These are phyloP conservation scores for Adenanthera pavonina DNA, from an alignment of 306 rosid genomes.

Conservation along the genomic window DNA sequence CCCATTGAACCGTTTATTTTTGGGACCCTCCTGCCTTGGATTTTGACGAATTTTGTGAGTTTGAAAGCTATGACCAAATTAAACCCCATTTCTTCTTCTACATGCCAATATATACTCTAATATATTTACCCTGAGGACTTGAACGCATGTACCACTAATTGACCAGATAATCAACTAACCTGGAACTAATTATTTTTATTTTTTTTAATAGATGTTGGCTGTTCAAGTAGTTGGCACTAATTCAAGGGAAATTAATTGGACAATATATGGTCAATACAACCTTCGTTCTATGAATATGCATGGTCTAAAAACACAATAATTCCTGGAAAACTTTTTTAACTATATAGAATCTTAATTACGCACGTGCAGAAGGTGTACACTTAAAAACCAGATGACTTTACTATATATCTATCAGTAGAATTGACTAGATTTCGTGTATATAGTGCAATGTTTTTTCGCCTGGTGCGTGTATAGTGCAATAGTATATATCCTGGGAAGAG, in stretches of 20 bases:
- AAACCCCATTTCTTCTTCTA: background rate
- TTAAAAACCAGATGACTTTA: background rate
- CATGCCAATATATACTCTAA: background rate
- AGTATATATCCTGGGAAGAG: background rate
- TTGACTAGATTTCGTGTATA: background rate
- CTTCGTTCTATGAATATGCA: background rate
- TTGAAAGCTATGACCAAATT: conserved; percentile 39
- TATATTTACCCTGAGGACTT: background rate
- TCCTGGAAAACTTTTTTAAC: too few relatives aligned
- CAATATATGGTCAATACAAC: background rate
- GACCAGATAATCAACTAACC: background rate
- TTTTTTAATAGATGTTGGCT: background rate
- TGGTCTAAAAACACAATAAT: too few relatives aligned
- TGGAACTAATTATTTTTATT: background rate
- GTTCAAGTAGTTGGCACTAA: background rate
- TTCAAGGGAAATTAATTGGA: background rate
- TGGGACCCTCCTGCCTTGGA: background rate
- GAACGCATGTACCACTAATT: conserved; percentile 26
- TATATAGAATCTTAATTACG: too few relatives aligned
- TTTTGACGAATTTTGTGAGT: conserved; percentile 41
- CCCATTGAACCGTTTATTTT: conserved; percentile 51
- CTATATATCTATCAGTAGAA: background rate
- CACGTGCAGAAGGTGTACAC: background rate
- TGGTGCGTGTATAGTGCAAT: background rate
- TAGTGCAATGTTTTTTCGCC: too few relatives aligned